Evolutionary conservation across 2,329 filamentous ascomycete species (phyloP).

Genomic region (Nigrograna mackinnonii): DNA sequence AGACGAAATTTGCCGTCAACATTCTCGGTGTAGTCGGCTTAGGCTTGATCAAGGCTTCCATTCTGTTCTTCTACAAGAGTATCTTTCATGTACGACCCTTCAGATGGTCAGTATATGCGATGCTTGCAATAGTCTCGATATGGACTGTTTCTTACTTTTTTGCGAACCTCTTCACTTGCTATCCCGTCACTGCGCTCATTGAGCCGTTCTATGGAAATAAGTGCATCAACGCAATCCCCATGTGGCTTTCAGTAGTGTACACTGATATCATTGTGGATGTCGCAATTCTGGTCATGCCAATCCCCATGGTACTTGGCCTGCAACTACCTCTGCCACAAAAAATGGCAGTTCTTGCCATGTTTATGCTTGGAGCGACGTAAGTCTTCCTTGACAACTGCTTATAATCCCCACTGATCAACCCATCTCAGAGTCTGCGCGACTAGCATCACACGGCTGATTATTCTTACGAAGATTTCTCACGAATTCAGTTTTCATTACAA

Average conservation of each 20-base stretch:
- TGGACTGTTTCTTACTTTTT: conserved; percentile 29
- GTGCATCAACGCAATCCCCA: conserved; percentile 23
- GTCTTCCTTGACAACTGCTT: neutral
- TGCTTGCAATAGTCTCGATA: conserved; percentile 20
- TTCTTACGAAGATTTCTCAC: neutral
- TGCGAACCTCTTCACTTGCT: conserved; percentile 29
- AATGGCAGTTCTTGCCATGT: conserved; percentile 22
- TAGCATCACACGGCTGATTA: conserved; percentile 3
- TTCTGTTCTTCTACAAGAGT: conserved; percentile 32
- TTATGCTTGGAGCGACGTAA: conserved; percentile 20
- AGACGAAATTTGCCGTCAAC: conserved; percentile 32
- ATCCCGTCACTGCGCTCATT: conserved; percentile 28
- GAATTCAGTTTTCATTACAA: conserved; percentile 5
- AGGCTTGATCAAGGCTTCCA: conserved; percentile 29
- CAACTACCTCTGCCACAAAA: conserved; percentile 21
- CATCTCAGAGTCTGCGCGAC: no score
- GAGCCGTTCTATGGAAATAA: conserved; percentile 27
- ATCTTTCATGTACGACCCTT: conserved; percentile 27
- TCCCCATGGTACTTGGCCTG: conserved; percentile 26
- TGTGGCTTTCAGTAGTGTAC: conserved; percentile 19
- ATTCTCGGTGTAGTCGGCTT: conserved; percentile 27
- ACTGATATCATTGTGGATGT: conserved; percentile 24
- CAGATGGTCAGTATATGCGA: conserved; percentile 20
- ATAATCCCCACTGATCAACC: no score
- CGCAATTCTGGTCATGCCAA: conserved; percentile 23